phyloP scores from a whole-genome alignment of 441 rosid genomes.

The Arabidopsis hybrid region DNA sequence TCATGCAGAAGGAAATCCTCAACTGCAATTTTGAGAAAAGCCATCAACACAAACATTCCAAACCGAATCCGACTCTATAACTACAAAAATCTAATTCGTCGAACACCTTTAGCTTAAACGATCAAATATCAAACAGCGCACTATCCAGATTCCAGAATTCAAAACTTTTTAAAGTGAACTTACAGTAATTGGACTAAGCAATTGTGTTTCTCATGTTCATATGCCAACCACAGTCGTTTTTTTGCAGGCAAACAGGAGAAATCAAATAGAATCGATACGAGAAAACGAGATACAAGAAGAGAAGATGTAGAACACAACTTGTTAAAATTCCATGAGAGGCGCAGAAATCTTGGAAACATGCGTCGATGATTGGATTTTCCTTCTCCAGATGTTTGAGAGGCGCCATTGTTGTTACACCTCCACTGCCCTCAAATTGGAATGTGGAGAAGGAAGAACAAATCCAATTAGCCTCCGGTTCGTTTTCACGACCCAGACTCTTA shows the following conservation, averaged over 20 bases:
- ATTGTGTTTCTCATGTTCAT: neutral
- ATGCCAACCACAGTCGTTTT: neutral
- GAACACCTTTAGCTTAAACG: conserved; percentile 18
- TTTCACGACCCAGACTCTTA: neutral
- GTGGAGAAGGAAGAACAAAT: neutral
- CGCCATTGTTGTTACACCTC: conserved; percentile 52
- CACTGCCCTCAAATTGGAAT: neutral
- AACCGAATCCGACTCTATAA: no score
- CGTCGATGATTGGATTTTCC: conserved; percentile 56
- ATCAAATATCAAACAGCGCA: neutral
- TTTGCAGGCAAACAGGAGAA: neutral
- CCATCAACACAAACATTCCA: conserved; percentile 7
- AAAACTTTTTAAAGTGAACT: neutral
- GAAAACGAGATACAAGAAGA: conserved; percentile 11
- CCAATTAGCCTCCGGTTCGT: conserved; percentile 18
- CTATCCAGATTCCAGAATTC: no score
- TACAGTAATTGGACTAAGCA: neutral
- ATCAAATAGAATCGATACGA: neutral
- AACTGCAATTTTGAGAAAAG: conserved; percentile 44
- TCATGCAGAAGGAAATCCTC: conserved; percentile 71
- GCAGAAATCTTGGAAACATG: conserved; percentile 60
- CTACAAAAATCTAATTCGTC: conserved; percentile 3
- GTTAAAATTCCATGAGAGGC: conserved; percentile 60
- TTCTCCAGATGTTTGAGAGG: conserved; percentile 59
- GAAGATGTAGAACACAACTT: conserved; percentile 41